phyloP scores from a whole-genome alignment of 345 rosid genomes.

The Mangifera indica region DNA sequence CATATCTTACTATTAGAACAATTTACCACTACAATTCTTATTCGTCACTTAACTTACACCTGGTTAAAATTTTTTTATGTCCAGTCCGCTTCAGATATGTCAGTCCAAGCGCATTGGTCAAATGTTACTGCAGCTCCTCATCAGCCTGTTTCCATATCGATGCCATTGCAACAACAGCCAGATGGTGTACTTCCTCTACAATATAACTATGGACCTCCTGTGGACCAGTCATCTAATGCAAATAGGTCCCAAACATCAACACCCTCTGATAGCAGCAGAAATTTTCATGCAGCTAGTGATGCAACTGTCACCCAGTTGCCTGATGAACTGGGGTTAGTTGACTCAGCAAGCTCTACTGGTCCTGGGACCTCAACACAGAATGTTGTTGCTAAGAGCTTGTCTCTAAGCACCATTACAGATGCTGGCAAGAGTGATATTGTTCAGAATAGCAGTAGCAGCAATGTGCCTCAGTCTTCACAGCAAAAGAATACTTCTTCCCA shows the following conservation, averaged over 20 bases:
- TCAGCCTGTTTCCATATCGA: constrained; percentile 48
- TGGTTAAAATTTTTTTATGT: constrained; percentile 24
- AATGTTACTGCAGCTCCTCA: constrained; percentile 62
- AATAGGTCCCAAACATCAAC: constrained; percentile 49
- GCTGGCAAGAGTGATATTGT: constrained; percentile 27
- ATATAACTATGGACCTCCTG: constrained; percentile 48
- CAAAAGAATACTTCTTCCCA: constrained; percentile 53
- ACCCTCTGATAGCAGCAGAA: constrained; percentile 35
- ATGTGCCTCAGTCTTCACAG: constrained; percentile 41
- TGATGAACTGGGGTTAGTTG: constrained; percentile 60
- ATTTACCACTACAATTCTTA: not conserved
- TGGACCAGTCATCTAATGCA: constrained; percentile 46
- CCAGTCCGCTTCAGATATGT: constrained; percentile 73
- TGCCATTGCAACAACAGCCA: constrained; percentile 65
- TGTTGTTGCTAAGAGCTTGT: constrained; percentile 38
- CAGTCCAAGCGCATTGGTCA: constrained; percentile 79
- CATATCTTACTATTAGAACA: not conserved
- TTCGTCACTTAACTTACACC: not conserved
- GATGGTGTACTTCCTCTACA: constrained; percentile 54
- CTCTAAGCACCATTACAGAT: constrained; percentile 27
- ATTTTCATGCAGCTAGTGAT: constrained; percentile 32
- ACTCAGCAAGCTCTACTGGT: constrained; percentile 46
- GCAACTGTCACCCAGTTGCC: constrained; percentile 46
- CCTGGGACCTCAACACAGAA: constrained; percentile 35
- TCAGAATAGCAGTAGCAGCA: constrained; percentile 32